Evolutionary conservation across 163 green algal species (phyloP).

Genomic region (Scenedesmus sp.): DNA sequence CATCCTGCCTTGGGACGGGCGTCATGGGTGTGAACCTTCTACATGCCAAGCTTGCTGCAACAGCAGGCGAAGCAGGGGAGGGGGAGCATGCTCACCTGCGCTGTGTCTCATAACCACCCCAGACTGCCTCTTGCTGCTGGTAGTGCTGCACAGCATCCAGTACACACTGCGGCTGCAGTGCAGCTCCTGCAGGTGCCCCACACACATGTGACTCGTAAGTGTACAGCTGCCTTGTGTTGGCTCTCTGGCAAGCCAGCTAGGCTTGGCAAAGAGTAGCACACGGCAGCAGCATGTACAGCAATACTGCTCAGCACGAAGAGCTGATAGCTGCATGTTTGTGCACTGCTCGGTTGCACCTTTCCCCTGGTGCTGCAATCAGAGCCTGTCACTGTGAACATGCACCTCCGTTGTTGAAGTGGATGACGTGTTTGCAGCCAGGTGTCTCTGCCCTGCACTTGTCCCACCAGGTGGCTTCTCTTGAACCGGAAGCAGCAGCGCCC

Average conservation of each 20-base stretch:
- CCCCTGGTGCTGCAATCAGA: not conserved
- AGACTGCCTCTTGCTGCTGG: conserved; percentile 27
- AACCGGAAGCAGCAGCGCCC: not conserved
- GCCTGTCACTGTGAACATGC: not conserved
- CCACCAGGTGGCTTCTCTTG: not conserved
- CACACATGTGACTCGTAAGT: not conserved
- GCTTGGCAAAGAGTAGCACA: too few species aligned
- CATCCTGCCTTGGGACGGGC: too few species aligned
- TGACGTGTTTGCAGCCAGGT: conserved; percentile 37
- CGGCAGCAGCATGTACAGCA: too few species aligned
- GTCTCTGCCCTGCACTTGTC: conserved; percentile 41
- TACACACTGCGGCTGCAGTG: conserved; percentile 26
- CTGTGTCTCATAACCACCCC: conserved; percentile 71
- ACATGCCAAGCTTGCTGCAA: not conserved
- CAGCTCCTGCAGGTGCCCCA: conserved; percentile 1
- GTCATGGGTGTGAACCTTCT: too few species aligned
- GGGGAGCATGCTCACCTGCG: not conserved
- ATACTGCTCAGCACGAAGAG: too few species aligned
- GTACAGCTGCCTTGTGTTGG: not conserved
- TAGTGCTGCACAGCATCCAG: conserved; percentile 50
- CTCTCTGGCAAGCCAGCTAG: too few species aligned
- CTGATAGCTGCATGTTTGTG: not conserved
- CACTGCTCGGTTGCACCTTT: not conserved
- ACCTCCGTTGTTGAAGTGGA: conserved; percentile 67
- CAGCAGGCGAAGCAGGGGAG: not conserved